These are phyloP conservation scores for Cladobotryum mycophilum DNA, from an alignment of 2,329 filamentous ascomycete genomes.

Conservation along the genomic window DNA sequence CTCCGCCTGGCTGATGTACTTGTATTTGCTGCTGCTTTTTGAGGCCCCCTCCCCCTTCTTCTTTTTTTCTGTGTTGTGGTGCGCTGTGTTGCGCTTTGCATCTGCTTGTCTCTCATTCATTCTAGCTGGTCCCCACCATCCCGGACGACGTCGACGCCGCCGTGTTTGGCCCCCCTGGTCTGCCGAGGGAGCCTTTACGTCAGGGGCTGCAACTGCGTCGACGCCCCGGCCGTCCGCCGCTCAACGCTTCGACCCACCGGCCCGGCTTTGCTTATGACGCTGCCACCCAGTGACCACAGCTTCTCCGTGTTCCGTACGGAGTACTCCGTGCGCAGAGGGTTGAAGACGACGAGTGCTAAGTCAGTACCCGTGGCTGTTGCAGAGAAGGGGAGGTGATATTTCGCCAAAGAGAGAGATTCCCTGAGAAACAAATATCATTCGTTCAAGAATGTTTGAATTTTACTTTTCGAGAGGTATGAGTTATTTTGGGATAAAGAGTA, in stretches of 20 bases:
- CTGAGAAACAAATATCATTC: no score
- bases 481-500: no score
- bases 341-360: no score
- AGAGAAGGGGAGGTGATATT: no score
- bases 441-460: no score
- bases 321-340: conserved; percentile 5
- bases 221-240: conserved; percentile 11
- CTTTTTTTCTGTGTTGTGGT: no score
- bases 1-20: neutral
- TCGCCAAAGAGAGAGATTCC: no score
- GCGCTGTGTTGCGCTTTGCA: neutral
- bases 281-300: no score
- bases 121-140: neutral
- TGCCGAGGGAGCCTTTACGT: conserved; percentile 8
- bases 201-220: conserved; percentile 11
- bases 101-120: conserved; percentile 1
- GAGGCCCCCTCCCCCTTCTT: neutral
- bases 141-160: conserved; percentile 7
- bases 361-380: no score
- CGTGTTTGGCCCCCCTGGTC: conserved; percentile 2
- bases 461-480: no score
- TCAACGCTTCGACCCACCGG: conserved; percentile 7
- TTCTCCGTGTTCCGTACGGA: conserved; percentile 8
- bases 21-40: neutral
- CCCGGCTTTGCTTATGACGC: conserved; percentile 1